These are phyloP conservation scores for Heimioporus retisporus DNA, from an alignment of 1,284 basidiomycete genomes.

Conservation along the genomic window DNA sequence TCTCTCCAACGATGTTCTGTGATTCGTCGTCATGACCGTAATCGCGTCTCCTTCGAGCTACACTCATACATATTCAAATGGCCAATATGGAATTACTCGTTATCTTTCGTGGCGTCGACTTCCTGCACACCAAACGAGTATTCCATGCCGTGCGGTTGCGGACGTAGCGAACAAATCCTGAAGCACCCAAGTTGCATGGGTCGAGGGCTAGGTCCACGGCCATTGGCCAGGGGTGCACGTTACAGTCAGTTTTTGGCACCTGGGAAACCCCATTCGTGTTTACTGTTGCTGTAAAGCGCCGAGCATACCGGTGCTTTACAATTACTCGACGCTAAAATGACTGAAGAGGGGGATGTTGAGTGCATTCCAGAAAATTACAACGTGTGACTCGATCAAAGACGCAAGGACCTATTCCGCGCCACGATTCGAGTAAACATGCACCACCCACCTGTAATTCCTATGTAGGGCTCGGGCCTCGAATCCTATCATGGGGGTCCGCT, in stretches of 20 bases:
- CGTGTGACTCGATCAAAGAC: conserved; percentile 36
- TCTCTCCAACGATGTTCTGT: conserved; percentile 33
- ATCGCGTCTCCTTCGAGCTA: conserved; percentile 20
- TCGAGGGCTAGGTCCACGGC: conserved; percentile 39
- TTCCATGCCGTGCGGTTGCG: conserved; percentile 39
- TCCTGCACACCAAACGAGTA: conserved; percentile 26
- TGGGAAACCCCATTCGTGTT: conserved; percentile 33
- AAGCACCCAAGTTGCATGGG: conserved; percentile 36
- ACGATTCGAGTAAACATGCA: conserved; percentile 32
- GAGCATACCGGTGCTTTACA: conserved; percentile 30
- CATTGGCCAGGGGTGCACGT: conserved; percentile 14
- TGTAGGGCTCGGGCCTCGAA: conserved; percentile 26
- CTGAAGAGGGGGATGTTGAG: conserved; percentile 16
- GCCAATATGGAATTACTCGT: conserved; percentile 26
- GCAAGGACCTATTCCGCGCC: conserved; percentile 23
- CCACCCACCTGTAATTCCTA: conserved; percentile 36
- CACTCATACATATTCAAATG: conserved; percentile 32
- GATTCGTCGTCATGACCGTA: conserved; percentile 36
- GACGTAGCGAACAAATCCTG: conserved; percentile 20
- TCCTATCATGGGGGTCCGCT: conserved; percentile 24
- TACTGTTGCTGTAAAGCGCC: conserved; percentile 15
- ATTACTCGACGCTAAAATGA: conserved; percentile 24
- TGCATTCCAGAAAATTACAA: conserved; percentile 41
- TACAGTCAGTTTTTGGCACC: conserved; percentile 25
- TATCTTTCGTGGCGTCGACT: conserved; percentile 43